Evolutionary conservation across 306 rosid genomes (phyloP), one percentile per base, ranked within the genome.

Genomic region (Inga oerstediana): DNA sequence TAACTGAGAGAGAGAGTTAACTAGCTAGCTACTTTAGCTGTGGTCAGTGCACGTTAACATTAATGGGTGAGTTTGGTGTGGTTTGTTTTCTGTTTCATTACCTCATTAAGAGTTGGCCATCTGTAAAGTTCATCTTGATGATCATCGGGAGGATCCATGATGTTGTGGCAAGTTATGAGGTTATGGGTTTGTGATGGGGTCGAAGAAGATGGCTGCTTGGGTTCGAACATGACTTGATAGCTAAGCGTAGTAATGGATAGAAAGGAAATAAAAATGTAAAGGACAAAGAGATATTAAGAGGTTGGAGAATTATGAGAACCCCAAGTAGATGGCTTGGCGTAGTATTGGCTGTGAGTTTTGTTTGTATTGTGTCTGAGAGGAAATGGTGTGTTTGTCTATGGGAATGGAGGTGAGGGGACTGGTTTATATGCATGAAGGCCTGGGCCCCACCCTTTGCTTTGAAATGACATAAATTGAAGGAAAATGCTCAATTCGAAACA

Each of bases 71-170:
- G 43, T 58, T 75, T 7, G 67, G 20, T 10, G 30, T 22, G 8
- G 15, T 12, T 16, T 27, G 17, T 11, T 66, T 16, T 37, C 24
- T 49, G 8, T 32, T 6, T 83, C 9, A 14, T 71, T 88, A 97
- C 99, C 99, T 97, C 97, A 20, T 89, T 87, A 49, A 78, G 86
- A 44, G 97, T 91, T 54, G 99, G 99, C 91, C 98, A 89, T 89
- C 92, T 80, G 56, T 81, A 94, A 84, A 93, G 94, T 59, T 90
- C 86, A 35, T 93, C 88, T 54, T 87, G 89, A 32, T 76, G 77
- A 46, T 80, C 80, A 43, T 73, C 70, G 17, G 68, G 81, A 45
- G 44, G 41, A 54, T 85, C 80, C 70, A 72, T 44, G 77, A 71
- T 27, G 79, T 82, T 84, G 24, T 84, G 83, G 81, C 85, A 83